Evolutionary conservation across 257 asterid species (phyloP).

Genomic region (Solanum pimpinellifolium): DNA sequence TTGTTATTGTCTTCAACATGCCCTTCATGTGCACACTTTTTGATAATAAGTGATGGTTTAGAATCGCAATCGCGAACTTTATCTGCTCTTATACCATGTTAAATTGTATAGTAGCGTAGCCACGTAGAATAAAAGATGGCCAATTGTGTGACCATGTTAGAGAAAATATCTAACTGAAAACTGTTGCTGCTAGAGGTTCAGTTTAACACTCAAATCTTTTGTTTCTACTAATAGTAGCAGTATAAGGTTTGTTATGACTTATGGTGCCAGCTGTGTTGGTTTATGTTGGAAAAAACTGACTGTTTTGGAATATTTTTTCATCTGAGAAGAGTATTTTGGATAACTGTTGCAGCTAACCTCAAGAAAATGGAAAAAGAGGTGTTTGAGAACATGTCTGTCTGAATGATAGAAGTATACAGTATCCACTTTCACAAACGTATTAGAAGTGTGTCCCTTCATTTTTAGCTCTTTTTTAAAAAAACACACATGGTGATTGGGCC

Average conservation of each 20-base stretch:
- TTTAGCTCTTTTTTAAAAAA: neutral
- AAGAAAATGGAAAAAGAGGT: neutral
- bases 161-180: neutral
- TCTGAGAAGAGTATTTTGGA: neutral
- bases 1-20: neutral
- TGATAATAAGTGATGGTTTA: neutral
- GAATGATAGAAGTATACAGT: neutral
- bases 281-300: neutral
- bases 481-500: neutral
- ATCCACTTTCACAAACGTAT: neutral
- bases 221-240: neutral
- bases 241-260: neutral
- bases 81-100: neutral
- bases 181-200: neutral
- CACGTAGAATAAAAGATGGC: neutral
- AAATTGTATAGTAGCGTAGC: neutral
- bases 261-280: neutral
- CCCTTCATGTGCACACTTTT: neutral
- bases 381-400: neutral
- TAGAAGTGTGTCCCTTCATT: neutral
- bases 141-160: neutral
- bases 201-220: neutral
- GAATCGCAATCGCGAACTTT: neutral
- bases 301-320: neutral
- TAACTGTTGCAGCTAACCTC: neutral